Evolutionary conservation across 2,329 filamentous ascomycete genomes (phyloP), one percentile per base, ranked within the genome.

Genomic region (Pezicula radicicola): DNA sequence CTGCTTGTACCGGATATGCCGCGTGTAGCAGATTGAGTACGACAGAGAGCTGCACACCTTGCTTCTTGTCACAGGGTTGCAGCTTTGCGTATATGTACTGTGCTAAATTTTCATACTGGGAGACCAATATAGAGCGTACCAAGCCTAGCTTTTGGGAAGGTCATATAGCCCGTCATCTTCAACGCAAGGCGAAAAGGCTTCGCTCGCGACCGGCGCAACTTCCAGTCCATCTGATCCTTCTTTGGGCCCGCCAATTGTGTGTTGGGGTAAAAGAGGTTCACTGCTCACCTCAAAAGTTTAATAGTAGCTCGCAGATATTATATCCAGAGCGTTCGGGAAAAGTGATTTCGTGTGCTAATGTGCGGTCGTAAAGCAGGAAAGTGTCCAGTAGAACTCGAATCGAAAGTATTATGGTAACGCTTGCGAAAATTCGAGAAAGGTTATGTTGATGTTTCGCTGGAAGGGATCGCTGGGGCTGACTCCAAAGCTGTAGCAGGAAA

Each of bases 281-380:
- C 41, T 36, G 56, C 63, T 63, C 58, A 66, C 63, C 63, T 65
- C 56, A 50, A 52, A 55, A 54, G 57, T 53, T 46, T 53, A 59
- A 50, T 52, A 58, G 54, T 55, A 54, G 53, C 52, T 56, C 54
- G 50, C 55, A 55, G 49, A 59, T 57, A 55, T 13, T 33, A 62
- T 64, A 55, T 58, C 56, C 55, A 56, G 51, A 56, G 50, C 52
- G 46, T 60, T 59, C 56, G 59, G 61, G 54, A 54, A 55, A 49
- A 50, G 55, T 52, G 59, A 60, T 13, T 60, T 58, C 46, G 59
- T 55, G 51, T 47, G 43, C 54, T 52, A 49, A 52, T 58, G 60
- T 59, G 48, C 45, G 57, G 55, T 48, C 57, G 51, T 46, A 56
- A 56, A 59, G 54, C 47, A 55, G 55, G 47, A 50, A 25, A 50